phyloP scores from a whole-genome alignment of 176 grass and related monocot species.

The Oryza meyeriana region DNA sequence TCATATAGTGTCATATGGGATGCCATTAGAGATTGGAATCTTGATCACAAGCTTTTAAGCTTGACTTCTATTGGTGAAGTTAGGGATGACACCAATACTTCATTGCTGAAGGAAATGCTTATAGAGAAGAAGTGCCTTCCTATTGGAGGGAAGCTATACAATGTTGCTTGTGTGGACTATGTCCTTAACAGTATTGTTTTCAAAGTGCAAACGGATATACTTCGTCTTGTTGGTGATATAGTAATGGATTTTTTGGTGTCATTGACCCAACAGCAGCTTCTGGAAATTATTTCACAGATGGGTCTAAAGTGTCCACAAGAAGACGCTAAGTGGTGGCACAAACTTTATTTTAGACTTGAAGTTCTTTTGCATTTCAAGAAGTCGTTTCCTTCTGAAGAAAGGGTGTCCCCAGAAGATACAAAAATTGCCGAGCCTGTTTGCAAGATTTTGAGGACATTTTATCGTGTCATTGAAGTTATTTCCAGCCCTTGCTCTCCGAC shows the following conservation, averaged over 20 bases:
- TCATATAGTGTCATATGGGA: slow-evolving; percentile 46
- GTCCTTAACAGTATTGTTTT: slow-evolving; percentile 46
- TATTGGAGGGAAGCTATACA: slow-evolving; percentile 38
- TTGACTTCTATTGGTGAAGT: slow-evolving; percentile 51
- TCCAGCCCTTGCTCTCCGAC: slow-evolving; percentile 30
- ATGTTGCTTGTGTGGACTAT: slow-evolving; percentile 47
- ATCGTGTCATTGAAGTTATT: slow-evolving; percentile 47
- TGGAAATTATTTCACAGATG: slow-evolving; percentile 48
- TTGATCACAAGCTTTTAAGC: slow-evolving; percentile 49
- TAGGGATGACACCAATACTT: slow-evolving; percentile 31
- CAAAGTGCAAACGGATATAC: slow-evolving; percentile 39
- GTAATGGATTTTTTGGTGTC: slow-evolving; percentile 39
- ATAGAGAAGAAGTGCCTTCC: slow-evolving; percentile 43
- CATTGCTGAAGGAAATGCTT: slow-evolving; percentile 41
- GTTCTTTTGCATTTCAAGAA: slow-evolving; percentile 52
- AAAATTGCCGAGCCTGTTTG: slow-evolving; percentile 40
- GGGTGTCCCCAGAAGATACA: slow-evolving; percentile 26
- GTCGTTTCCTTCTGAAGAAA: slow-evolving; percentile 48
- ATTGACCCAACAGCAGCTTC: slow-evolving; percentile 31
- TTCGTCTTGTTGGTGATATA: slow-evolving; percentile 42
- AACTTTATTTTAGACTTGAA: slow-evolving; percentile 51
- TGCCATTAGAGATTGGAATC: slow-evolving; percentile 54
- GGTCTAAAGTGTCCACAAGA: slow-evolving; percentile 50
- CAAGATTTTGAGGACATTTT: slow-evolving; percentile 51
- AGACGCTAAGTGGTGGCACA: slow-evolving; percentile 60